A percentile compares a stretch with the other conserved stretches of the same genome.
phyloP scores from a whole-genome alignment of 257 asterid species.

The Pogostemon cablin region DNA sequence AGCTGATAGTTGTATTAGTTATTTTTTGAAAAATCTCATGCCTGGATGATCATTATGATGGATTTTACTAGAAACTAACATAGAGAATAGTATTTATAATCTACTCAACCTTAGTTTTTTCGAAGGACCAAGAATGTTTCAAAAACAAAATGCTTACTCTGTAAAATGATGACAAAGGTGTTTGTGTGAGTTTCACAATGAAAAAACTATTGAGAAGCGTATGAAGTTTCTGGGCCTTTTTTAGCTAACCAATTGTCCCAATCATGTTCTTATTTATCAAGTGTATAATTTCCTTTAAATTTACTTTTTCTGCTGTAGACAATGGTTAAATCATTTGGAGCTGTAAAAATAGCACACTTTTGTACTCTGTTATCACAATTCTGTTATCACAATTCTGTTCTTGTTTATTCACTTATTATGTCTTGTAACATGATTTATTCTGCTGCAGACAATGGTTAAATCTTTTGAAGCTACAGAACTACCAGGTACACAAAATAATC shows the following conservation, averaged over 20 bases:
- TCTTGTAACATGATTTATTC: slow-evolving; percentile 33
- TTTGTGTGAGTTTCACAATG: background rate
- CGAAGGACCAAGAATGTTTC: slow-evolving; percentile 5
- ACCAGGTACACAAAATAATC: slow-evolving; percentile 70
- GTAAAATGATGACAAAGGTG: slow-evolving; percentile 4
- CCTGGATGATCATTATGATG: slow-evolving; percentile 1
- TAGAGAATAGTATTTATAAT: slow-evolving; percentile 20
- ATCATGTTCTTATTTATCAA: background rate
- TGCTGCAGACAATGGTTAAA: slow-evolving; percentile 82
- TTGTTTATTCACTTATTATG: slow-evolving; percentile 18
- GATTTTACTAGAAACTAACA: slow-evolving; percentile 1
- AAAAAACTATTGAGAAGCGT: slow-evolving; percentile 19
- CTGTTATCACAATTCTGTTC: background rate
- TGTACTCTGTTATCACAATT: background rate
- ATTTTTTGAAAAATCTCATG: background rate
- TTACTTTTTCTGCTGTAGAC: slow-evolving; percentile 62
- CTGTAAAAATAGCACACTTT: slow-evolving; percentile 70
- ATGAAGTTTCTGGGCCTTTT: slow-evolving; percentile 16
- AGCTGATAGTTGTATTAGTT: slow-evolving; percentile 1
- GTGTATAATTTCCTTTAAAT: slow-evolving; percentile 26
- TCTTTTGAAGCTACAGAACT: slow-evolving; percentile 94
- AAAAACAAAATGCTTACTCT: slow-evolving; percentile 14
- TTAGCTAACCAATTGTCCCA: background rate
- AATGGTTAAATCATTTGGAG: slow-evolving; percentile 90
- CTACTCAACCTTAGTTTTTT: slow-evolving; percentile 2